These are phyloP conservation scores for Stachybotrys echinatus DNA, from an alignment of 2,329 filamentous ascomycete species.

Conservation along the genomic window DNA sequence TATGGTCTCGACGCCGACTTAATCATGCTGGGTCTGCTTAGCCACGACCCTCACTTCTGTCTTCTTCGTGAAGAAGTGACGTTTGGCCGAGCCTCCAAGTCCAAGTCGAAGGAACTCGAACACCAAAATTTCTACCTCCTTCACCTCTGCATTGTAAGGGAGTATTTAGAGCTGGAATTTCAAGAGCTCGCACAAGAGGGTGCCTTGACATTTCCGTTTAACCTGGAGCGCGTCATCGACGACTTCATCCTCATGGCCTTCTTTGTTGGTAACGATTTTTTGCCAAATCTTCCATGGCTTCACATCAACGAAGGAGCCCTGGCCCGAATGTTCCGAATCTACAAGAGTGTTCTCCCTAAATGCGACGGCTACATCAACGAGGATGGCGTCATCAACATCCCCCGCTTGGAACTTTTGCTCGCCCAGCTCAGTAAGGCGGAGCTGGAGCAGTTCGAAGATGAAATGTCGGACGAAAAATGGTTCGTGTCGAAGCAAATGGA, in stretches of 20 bases:
- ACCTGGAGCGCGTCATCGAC: constrained; percentile 95
- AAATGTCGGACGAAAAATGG: constrained; percentile 86
- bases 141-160: constrained; percentile 94
- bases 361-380: constrained; percentile 96
- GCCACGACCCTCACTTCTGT: constrained; percentile 97
- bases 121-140: constrained; percentile 98
- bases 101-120: constrained; percentile 92
- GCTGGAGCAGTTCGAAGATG: constrained; percentile 85
- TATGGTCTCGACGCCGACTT: constrained; percentile 96
- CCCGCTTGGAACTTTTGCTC: constrained; percentile 70
- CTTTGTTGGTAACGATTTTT: constrained; percentile 98
- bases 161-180: constrained; percentile 96
- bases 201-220: constrained; percentile 70
- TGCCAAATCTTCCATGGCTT: constrained; percentile 90
- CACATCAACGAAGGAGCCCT: constrained; percentile 98
- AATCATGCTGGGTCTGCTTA: constrained; percentile 96
- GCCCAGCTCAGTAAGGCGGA: constrained; percentile 85
- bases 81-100: constrained; percentile 81
- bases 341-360: constrained; percentile 83
- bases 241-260: constrained; percentile 99
- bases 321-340: constrained; percentile 94
- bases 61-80: constrained; percentile 95
- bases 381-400: constrained; percentile 83
- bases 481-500: constrained; percentile 79
- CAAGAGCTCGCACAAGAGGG: constrained; percentile 79